Percentiles rank a stretch among this genome's conserved stretches.
Evolutionary conservation across 257 asterid genomes (phyloP).

Genomic region (Agastache rugosa): DNA sequence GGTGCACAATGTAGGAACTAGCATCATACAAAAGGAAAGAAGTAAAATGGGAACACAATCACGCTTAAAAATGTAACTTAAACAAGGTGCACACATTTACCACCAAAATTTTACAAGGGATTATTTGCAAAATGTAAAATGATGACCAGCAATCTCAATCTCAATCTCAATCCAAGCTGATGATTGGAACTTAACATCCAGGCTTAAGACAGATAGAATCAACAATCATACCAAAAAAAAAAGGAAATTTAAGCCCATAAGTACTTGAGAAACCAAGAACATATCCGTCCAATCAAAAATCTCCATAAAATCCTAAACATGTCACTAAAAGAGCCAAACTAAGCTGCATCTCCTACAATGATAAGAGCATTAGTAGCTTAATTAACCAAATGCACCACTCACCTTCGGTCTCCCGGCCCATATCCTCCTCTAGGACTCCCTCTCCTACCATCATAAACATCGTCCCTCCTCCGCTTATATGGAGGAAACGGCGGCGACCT

Average conservation of each 20-base stretch:
- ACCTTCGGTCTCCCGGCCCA: slow-evolving; percentile 89
- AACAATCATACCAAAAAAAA: not conserved
- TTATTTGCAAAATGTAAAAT: not conserved
- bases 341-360: not conserved
- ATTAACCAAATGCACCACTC: slow-evolving; percentile 31
- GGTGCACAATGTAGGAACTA: not conserved
- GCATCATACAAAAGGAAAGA: not conserved
- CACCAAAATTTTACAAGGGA: not conserved
- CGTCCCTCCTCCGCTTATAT: slow-evolving; percentile 83
- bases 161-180: slow-evolving; percentile 1
- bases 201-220: not conserved
- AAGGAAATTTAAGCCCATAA: not conserved
- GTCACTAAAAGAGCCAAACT: not conserved
- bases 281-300: slow-evolving; percentile 8
- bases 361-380: not conserved
- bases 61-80: not conserved
- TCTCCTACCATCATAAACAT: slow-evolving; percentile 77
- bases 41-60: not conserved
- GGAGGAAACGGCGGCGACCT: slow-evolving; percentile 71
- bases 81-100: not conserved
- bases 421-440: slow-evolving; percentile 94
- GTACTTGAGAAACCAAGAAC: not conserved
- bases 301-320: not conserved
- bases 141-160: slow-evolving; percentile 11
- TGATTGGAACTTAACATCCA: not conserved